A percentile compares a stretch with the other conserved stretches of the same genome.
phyloP scores from a whole-genome alignment of 108 stramenopile species.

The Stephanodiscus minutulus region DNA sequence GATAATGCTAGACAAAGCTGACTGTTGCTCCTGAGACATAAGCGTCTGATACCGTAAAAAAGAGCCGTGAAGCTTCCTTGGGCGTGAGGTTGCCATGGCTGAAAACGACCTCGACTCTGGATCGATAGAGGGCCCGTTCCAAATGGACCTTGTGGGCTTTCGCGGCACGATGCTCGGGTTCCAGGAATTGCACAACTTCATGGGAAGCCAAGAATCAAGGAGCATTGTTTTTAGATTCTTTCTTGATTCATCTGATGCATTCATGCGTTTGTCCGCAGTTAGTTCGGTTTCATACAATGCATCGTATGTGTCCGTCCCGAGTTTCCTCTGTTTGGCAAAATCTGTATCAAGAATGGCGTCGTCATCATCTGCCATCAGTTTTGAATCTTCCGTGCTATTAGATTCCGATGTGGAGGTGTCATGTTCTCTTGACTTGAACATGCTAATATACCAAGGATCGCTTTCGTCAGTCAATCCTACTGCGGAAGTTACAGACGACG shows the following conservation, averaged over 20 bases:
- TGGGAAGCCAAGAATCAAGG: slow-evolving; percentile 10
- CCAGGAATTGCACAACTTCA: slow-evolving; percentile 44
- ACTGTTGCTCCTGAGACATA: slow-evolving; percentile 2
- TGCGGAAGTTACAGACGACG: background rate
- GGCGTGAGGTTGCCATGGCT: slow-evolving; percentile 38
- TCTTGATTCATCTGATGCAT: slow-evolving; percentile 6
- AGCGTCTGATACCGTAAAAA: slow-evolving; percentile 28
- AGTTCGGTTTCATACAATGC: slow-evolving; percentile 36
- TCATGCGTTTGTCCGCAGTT: slow-evolving; percentile 18
- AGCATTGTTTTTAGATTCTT: background rate
- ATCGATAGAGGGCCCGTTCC: slow-evolving; percentile 47
- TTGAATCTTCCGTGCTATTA: slow-evolving; percentile 26
- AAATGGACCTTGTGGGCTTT: slow-evolving; percentile 20
- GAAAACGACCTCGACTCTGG: slow-evolving; percentile 45
- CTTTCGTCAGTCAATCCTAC: background rate
- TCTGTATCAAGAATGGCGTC: slow-evolving; percentile 29
- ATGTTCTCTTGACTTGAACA: slow-evolving; percentile 57
- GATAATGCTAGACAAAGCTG: slow-evolving; percentile 7
- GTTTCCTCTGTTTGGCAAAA: slow-evolving; percentile 15
- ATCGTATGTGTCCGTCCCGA: slow-evolving; percentile 21
- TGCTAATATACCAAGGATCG: slow-evolving; percentile 47
- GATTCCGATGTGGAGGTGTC: slow-evolving; percentile 19
- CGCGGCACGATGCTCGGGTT: slow-evolving; percentile 43
- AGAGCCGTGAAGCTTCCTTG: slow-evolving; percentile 37
- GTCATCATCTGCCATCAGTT: slow-evolving; percentile 30